A percentile compares a stretch with the other conserved stretches of the same genome.
These are phyloP conservation scores for Lignosus rhinocerotis DNA, from an alignment of 1,284 basidiomycete species.

Conservation along the genomic window DNA sequence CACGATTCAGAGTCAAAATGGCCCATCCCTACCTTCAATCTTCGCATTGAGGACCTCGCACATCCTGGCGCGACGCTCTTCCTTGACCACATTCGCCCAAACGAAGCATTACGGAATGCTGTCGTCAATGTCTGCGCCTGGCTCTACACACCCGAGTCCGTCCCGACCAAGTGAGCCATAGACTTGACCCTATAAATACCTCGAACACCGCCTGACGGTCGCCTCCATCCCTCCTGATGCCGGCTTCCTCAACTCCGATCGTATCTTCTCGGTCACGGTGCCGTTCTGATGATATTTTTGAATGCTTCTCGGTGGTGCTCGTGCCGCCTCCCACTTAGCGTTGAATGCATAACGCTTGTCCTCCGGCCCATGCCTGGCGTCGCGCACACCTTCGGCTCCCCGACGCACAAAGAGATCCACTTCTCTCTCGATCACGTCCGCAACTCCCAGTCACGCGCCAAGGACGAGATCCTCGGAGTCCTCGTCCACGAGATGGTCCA, in stretches of 20 bases:
- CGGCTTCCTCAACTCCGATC: background rate
- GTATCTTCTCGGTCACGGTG: conserved; percentile 11
- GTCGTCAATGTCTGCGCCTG: conserved; percentile 54
- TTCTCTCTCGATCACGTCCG: conserved; percentile 64
- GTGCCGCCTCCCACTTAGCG: conserved; percentile 37
- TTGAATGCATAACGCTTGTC: conserved; percentile 54
- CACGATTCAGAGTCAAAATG: conserved; percentile 38
- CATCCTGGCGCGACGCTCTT: conserved; percentile 62
- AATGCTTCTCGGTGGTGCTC: conserved; percentile 11
- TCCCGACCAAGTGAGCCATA: conserved; percentile 50
- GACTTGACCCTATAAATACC: background rate
- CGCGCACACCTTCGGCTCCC: conserved; percentile 59
- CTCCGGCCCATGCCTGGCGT: conserved; percentile 66
- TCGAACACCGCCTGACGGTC: background rate
- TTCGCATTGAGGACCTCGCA: conserved; percentile 58
- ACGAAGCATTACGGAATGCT: conserved; percentile 49
- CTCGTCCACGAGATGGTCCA: conserved; percentile 71
- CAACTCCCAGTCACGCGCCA: conserved; percentile 44
- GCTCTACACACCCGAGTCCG: conserved; percentile 60
- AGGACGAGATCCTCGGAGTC: conserved; percentile 65
- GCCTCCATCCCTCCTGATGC: background rate
- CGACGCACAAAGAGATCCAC: conserved; percentile 68
- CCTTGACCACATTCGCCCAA: conserved; percentile 50
- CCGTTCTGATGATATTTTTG: conserved; percentile 6
- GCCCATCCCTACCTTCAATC: conserved; percentile 55